Evolutionary conservation across 352 stramenopile genomes (phyloP).

Genomic region (Pythium pectinolyticum): DNA sequence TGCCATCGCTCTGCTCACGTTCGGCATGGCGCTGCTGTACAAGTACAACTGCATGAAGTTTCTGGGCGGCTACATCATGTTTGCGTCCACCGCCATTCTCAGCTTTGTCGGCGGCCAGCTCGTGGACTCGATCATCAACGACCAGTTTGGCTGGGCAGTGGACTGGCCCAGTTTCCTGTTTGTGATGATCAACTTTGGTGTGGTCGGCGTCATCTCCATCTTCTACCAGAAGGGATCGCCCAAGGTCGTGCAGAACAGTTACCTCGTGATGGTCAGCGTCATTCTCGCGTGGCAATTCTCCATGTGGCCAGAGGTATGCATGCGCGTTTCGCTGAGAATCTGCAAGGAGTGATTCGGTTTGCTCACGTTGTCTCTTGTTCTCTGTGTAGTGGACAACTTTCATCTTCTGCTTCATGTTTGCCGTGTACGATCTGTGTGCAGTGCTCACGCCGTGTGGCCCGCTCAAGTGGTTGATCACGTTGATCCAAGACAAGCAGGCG

Average conservation of each 20-base stretch:
- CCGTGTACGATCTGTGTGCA: constrained; percentile 97
- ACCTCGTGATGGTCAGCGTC: constrained; percentile 94
- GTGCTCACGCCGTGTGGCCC: constrained; percentile 97
- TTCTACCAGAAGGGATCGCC: constrained; percentile 89
- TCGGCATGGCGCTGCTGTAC: constrained; percentile 89
- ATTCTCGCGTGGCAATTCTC: constrained; percentile 98
- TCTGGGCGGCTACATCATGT: constrained; percentile 87
- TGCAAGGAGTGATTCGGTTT: no score
- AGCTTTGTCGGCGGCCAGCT: constrained; percentile 86
- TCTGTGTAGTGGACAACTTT: constrained; percentile 81
- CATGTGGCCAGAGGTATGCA: constrained; percentile 96
- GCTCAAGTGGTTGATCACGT: constrained; percentile 89
- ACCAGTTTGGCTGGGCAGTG: constrained; percentile 69
- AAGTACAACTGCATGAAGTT: constrained; percentile 90
- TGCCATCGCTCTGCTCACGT: constrained; percentile 82
- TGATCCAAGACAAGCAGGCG: constrained; percentile 92
- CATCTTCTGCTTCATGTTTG: constrained; percentile 94
- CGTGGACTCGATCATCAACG: constrained; percentile 76
- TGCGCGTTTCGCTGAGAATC: no score
- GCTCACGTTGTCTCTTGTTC: not conserved
- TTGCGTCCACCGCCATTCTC: constrained; percentile 82
- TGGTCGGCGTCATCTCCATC: constrained; percentile 87
- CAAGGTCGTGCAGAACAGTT: constrained; percentile 91
- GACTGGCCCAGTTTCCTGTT: constrained; percentile 83
- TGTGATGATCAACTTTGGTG: constrained; percentile 90